Evolutionary conservation across 2,329 filamentous ascomycete species (phyloP), one percentile per base, ranked within the genome.

Genomic region (Rhynchosporium agropyri): DNA sequence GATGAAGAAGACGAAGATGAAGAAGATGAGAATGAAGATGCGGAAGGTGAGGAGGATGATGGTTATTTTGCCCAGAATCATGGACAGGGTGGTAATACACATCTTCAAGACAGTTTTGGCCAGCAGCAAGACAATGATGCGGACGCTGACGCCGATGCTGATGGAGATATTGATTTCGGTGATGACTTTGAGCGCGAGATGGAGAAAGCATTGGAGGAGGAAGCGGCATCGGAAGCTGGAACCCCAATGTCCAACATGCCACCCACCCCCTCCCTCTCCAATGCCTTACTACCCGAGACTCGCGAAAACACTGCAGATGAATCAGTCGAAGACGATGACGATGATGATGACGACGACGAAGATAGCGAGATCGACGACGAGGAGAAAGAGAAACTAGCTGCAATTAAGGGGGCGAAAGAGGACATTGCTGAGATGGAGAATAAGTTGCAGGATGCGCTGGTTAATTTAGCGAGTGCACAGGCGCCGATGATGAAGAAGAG

Each of bases 381-480:
- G 58, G 80, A 79, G 3, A 76, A 77, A 2, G 81, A 79, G 20
- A 76, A 76, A 46, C 76, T 80, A 33, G 78, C 80, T 31, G 77
- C 81, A 66, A 73, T 78, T 29, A 77, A 79, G 49, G 78, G 80
- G 65, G 74, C 80, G 33, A 76, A 77, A 55, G 81, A 82, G 62
- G 82, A 86, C 72, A 83, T 86, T 58, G 78, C 77, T 4, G 83
- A 85, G 69, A 68, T 86, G 66, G 78, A 84, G 71, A 76, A 77
- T 53, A 78, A 81, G 63, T 78, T 85, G 46, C 76, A 76, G 46
- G 73, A 75, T 31, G 77, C 77, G 26, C 74, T 78, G 33, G 73
- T 72, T 51, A 75, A 78, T 58, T 75, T 78, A 65, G 77, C 79
- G 51, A 76, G 76, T 33, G 75, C 79, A 64, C 74, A 72, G 26